phyloP scores from a whole-genome alignment of 2,329 filamentous ascomycete species.

The Aureobasidium leucospermi region DNA sequence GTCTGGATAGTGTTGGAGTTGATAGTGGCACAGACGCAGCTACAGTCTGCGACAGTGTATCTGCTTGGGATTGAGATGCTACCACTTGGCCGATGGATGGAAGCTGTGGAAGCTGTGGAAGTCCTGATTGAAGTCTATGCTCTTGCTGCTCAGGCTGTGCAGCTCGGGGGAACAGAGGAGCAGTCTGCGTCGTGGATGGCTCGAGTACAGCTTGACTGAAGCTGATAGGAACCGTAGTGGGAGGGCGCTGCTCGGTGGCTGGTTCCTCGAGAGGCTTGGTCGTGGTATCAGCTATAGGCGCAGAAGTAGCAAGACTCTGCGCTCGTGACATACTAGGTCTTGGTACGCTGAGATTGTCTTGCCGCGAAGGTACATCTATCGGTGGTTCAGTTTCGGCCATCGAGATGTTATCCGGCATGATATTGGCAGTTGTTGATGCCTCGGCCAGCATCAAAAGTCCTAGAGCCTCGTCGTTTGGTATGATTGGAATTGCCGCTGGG shows the following conservation, averaged over 20 bases:
- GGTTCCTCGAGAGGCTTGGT: not conserved
- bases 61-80: not conserved
- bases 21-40: not conserved
- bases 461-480: slow-evolving; percentile 36
- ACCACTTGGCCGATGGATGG: slow-evolving; percentile 6
- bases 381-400: not conserved
- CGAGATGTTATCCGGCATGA: not conserved
- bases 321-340: slow-evolving; percentile 11
- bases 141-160: not conserved
- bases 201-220: slow-evolving; percentile 13
- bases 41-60: not conserved
- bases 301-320: not conserved
- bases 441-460: slow-evolving; percentile 33
- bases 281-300: not conserved
- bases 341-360: slow-evolving; percentile 1
- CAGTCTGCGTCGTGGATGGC: slow-evolving; percentile 9
- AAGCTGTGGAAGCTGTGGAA: not conserved
- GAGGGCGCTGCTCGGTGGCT: not conserved
- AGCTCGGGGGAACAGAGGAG: slow-evolving; percentile 1
- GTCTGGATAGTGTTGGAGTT: not conserved
- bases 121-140: not conserved
- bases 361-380: not conserved
- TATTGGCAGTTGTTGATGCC: slow-evolving; percentile 22
- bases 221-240: not conserved
- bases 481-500: slow-evolving; percentile 18